phyloP scores from a whole-genome alignment of 345 rosid genomes.

The Syzygium aromaticum region DNA sequence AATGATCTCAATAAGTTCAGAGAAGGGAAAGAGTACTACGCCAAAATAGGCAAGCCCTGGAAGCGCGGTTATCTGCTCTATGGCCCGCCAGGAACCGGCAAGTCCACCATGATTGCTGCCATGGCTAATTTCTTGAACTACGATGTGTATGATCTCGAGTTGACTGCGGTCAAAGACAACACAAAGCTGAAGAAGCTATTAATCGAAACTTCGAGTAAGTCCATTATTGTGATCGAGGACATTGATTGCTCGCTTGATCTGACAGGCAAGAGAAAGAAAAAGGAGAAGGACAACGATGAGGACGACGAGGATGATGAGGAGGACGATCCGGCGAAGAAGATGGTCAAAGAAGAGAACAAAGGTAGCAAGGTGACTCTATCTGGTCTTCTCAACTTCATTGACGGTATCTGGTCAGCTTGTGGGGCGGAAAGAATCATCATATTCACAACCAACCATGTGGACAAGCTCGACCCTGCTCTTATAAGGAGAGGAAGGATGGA shows the following conservation, averaged over 20 bases:
- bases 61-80: constrained; percentile 66
- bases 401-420: constrained; percentile 30
- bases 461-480: constrained; percentile 25
- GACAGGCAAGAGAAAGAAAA: constrained; percentile 27
- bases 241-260: constrained; percentile 54
- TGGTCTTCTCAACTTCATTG: constrained; percentile 37
- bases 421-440: constrained; percentile 30
- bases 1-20: constrained; percentile 47
- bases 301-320: neutral
- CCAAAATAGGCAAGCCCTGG: constrained; percentile 63
- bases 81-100: constrained; percentile 77
- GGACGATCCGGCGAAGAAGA: neutral
- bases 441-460: constrained; percentile 29
- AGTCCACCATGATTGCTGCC: constrained; percentile 68
- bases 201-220: constrained; percentile 36
- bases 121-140: constrained; percentile 58
- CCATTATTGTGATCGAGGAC: constrained; percentile 65
- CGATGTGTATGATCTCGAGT: constrained; percentile 72
- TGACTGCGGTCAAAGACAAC: constrained; percentile 46
- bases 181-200: constrained; percentile 41
- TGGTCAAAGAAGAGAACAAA: neutral
- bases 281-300: neutral
- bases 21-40: constrained; percentile 47
- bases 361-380: constrained; percentile 16
- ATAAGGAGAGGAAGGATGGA: constrained; percentile 41